phyloP scores from a whole-genome alignment of 2,329 filamentous ascomycete genomes.

The Hypoxylon sp. region DNA sequence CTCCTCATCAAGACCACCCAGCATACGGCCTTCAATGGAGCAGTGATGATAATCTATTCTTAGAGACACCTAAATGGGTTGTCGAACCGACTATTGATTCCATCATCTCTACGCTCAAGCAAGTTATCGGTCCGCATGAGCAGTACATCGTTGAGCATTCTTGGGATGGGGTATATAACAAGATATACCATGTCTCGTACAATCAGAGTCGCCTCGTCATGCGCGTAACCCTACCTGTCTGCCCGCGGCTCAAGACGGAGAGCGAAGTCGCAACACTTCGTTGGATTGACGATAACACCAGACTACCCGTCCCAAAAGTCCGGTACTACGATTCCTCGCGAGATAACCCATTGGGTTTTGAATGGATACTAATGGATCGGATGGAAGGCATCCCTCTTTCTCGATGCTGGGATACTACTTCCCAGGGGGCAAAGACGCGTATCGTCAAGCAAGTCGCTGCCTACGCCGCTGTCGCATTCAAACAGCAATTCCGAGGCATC shows the following conservation, averaged over 20 bases:
- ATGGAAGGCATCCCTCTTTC: constrained; percentile 46
- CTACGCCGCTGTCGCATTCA: constrained; percentile 41
- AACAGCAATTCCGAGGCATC: constrained; percentile 43
- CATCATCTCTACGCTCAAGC: constrained; percentile 42
- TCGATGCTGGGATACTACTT: constrained; percentile 44
- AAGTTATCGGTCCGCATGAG: constrained; percentile 23
- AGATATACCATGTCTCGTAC: constrained; percentile 43
- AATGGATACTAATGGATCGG: constrained; percentile 50
- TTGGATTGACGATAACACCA: constrained; percentile 43
- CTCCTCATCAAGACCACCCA: constrained; percentile 13
- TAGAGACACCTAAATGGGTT: constrained; percentile 35
- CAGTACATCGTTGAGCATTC: constrained; percentile 39
- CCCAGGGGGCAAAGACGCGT: constrained; percentile 43
- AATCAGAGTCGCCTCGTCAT: constrained; percentile 50
- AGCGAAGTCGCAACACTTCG: constrained; percentile 50
- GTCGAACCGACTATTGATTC: constrained; percentile 41
- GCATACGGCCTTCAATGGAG: constrained; percentile 37
- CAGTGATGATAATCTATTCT: constrained; percentile 10
- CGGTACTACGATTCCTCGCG: constrained; percentile 39
- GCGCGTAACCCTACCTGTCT: constrained; percentile 46
- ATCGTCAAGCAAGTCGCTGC: constrained; percentile 48
- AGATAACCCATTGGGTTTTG: constrained; percentile 46
- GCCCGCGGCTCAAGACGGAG: constrained; percentile 45
- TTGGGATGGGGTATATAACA: constrained; percentile 42
- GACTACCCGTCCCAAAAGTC: constrained; percentile 45